Evolutionary conservation across 106 monocot species (phyloP).

Genomic region (Ottelia alismoides): DNA sequence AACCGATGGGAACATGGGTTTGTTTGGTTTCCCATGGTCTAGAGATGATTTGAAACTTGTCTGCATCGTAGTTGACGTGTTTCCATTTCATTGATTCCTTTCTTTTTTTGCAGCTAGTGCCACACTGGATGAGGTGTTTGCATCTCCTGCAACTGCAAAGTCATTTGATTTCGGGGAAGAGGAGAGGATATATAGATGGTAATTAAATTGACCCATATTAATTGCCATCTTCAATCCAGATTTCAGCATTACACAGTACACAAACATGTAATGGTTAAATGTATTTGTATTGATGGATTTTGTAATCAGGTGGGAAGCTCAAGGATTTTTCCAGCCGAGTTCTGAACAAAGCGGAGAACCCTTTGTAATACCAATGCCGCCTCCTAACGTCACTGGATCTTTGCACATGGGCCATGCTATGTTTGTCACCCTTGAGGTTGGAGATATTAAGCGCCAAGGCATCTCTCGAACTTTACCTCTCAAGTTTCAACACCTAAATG

Average conservation of each 20-base stretch:
- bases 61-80: too few relatives aligned
- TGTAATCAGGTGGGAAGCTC: constrained; percentile 83
- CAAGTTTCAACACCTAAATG: not conserved
- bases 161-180: constrained; percentile 82
- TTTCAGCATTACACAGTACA: too few relatives aligned
- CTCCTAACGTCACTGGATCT: constrained; percentile 95
- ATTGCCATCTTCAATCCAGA: too few relatives aligned
- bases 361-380: constrained; percentile 98
- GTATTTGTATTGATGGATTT: too few relatives aligned
- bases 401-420: constrained; percentile 99
- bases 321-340: constrained; percentile 85
- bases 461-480: constrained; percentile 6
- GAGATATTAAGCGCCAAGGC: constrained; percentile 3
- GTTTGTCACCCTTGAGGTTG: constrained; percentile 99
- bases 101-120: too few relatives aligned
- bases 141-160: constrained; percentile 67
- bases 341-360: constrained; percentile 79
- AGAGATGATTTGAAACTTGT: too few relatives aligned
- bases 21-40: too few relatives aligned
- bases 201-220: too few relatives aligned
- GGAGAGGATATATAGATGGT: constrained; percentile 95
- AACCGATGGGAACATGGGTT: too few relatives aligned
- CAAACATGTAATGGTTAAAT: too few relatives aligned
- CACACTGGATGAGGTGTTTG: constrained; percentile 39
- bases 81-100: too few relatives aligned